Percentiles rank a stretch among this genome's conserved stretches.
These are phyloP conservation scores for Lanmaoa pseudosensibilis DNA, from an alignment of 768 basidiomycete genomes.

Conservation along the genomic window DNA sequence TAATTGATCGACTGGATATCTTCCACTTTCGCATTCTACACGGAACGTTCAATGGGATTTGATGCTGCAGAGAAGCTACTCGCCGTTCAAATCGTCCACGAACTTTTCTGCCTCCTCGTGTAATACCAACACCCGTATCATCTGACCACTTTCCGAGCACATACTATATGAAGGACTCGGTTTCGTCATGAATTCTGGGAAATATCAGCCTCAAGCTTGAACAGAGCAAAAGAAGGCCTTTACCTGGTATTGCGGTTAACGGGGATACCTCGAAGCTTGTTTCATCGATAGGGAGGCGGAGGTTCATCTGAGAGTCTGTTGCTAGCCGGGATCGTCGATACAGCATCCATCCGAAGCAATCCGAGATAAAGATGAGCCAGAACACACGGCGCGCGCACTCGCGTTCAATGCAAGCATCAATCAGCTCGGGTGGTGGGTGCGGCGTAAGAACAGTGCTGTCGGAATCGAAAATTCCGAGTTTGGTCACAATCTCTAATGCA, in stretches of 20 bases:
- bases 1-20: conserved; percentile 34
- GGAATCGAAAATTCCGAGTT: conserved; percentile 62
- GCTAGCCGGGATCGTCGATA: conserved; percentile 38
- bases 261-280: conserved; percentile 75
- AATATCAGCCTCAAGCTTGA: conserved; percentile 8
- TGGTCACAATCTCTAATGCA: conserved; percentile 65
- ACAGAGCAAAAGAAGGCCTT: neutral
- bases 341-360: conserved; percentile 43
- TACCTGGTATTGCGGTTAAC: conserved; percentile 35
- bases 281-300: conserved; percentile 79
- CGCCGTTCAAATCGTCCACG: conserved; percentile 53
- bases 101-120: conserved; percentile 60
- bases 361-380: conserved; percentile 72
- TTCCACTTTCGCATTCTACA: conserved; percentile 28
- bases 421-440: conserved; percentile 57
- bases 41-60: conserved; percentile 26
- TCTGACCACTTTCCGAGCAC: conserved; percentile 64
- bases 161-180: conserved; percentile 56
- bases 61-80: conserved; percentile 11
- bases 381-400: conserved; percentile 82
- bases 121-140: conserved; percentile 67
- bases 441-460: conserved; percentile 62
- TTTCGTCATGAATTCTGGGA: conserved; percentile 65
- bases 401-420: conserved; percentile 63
- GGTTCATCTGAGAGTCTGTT: conserved; percentile 47